Evolutionary conservation across 768 basidiomycete genomes (phyloP).

Genomic region (Termitomyces sp.): DNA sequence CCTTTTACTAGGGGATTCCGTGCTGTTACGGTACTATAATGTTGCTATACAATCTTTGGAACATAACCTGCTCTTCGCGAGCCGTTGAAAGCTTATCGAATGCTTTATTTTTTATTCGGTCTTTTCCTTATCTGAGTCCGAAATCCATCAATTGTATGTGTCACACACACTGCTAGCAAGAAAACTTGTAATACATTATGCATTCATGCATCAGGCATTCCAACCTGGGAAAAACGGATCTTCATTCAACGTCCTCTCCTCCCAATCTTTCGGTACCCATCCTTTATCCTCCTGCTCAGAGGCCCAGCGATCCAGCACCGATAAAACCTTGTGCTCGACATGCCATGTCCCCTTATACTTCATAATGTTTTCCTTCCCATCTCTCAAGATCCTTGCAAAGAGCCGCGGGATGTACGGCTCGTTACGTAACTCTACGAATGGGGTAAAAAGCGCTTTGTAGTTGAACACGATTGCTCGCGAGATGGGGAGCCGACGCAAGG

Average conservation of each 20-base stretch:
- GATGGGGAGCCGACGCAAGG: constrained; percentile 40
- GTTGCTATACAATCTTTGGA: constrained; percentile 21
- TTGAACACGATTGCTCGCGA: constrained; percentile 49
- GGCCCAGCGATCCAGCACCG: constrained; percentile 41
- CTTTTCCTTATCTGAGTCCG: too few relatives aligned
- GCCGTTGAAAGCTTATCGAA: background rate
- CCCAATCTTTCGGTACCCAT: constrained; percentile 43
- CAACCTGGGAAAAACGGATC: constrained; percentile 49
- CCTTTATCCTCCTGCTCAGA: constrained; percentile 45
- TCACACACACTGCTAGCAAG: background rate
- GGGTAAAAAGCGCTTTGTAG: constrained; percentile 51
- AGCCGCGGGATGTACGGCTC: constrained; percentile 48
- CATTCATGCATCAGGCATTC: constrained; percentile 22
- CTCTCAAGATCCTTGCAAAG: constrained; percentile 36
- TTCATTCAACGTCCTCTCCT: constrained; percentile 44
- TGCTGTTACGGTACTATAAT: constrained; percentile 18
- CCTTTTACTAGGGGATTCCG: constrained; percentile 30
- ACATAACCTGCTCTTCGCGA: constrained; percentile 7
- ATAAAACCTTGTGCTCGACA: constrained; percentile 39
- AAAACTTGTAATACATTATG: background rate
- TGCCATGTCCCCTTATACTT: constrained; percentile 40
- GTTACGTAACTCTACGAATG: constrained; percentile 32
- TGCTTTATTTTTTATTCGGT: background rate
- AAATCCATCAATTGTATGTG: too few relatives aligned
- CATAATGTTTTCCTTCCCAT: constrained; percentile 33